Conservation (phyloP, 2,329 filamentous ascomycete genomes). For the Zopfia rhizophila region DNA sequence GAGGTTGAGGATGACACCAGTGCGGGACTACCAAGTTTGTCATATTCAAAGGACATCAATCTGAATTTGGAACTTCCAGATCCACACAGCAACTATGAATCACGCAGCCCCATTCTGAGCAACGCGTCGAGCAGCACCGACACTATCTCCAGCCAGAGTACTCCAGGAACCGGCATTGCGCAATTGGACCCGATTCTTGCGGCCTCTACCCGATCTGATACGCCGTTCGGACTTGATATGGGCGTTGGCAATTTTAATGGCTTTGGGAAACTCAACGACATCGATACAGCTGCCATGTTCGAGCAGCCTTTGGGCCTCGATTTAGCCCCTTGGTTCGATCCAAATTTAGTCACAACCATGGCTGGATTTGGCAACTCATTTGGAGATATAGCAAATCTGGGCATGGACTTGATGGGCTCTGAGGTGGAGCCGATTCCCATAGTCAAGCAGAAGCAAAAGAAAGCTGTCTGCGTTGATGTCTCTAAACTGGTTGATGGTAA, state of each 20-base stretch:
- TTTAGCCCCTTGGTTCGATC: constrained; percentile 40
- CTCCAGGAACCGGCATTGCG: neutral
- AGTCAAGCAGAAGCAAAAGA: constrained; percentile 42
- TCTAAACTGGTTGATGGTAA: constrained; percentile 56
- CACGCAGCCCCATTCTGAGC: constrained; percentile 14
- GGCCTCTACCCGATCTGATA: constrained; percentile 14
- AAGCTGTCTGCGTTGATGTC: constrained; percentile 56
- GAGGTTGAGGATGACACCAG: constrained; percentile 32
- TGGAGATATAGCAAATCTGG: constrained; percentile 28
- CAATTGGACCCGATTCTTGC: constrained; percentile 12
- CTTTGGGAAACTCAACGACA: constrained; percentile 23
- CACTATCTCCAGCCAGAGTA: constrained; percentile 6
- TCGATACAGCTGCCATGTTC: constrained; percentile 31
- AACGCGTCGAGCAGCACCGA: constrained; percentile 6
- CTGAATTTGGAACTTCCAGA: constrained; percentile 16
- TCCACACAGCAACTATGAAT: neutral
- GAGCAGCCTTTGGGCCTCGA: constrained; percentile 48
- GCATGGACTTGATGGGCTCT: constrained; percentile 31
- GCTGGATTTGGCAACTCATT: constrained; percentile 12
- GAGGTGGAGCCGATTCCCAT: constrained; percentile 24
- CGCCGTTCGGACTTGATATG: constrained; percentile 40
- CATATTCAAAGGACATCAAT: constrained; percentile 5
- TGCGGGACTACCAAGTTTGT: too few species aligned
- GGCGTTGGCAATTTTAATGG: constrained; percentile 15
- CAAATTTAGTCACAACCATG: constrained; percentile 14